Base-by-base conservation (phyloP, 371 early-diverging fungal species). In the Apophysomyces sp. region DNA sequence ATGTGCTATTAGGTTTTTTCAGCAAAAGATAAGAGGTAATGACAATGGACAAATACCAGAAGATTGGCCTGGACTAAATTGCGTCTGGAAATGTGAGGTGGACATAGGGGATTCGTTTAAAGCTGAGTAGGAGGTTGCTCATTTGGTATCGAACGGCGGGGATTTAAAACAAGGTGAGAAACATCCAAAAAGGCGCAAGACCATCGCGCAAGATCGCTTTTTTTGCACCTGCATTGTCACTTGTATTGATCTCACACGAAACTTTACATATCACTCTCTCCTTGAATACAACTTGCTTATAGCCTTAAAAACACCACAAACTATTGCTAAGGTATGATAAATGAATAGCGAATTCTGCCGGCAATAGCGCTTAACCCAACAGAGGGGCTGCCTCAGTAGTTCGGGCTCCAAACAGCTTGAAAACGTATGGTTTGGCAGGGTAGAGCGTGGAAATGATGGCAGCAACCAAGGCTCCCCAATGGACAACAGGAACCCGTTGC, bases 391-490 rank as follows among this genome's bases (percentile, higher is more conserved):
- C 62, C 63, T 78, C 83, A 39, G 64, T 69, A 6, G 73, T 57
- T 26, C 54, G 40, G 57, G 74, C 75, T 53, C 81, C 80, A 31
- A 80, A 58, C 16, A 74, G 62, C 44, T 74, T 79, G 72, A 74
- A 80, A 52, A 81, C 67, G 39, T 71, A 77, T 29, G 82, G 84
- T 63, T 81, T 79, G 61, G 74, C 59, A 64, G 85, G 82, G 64
- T 86, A 87, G 39, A 82, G 53, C n/a, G 78, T 68, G 28, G 83
- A 80, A 53, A 81, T 64, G 64, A 86, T 78, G 39, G 77, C 82
- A 52, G 73, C 67, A 36, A 68, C 77, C 37, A 88, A 77, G 32
- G 87, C 73, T 49, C 80, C 58, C 84, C 79, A 81, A 56, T 71
- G 73, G 27, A 63, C 54, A 37, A 54, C 26, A 4, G 54, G 51